Evolutionary conservation across 192 early-diverging fungal genomes (phyloP), one percentile per base, ranked within the genome.

Genomic region (Obelidium mucronatum): DNA sequence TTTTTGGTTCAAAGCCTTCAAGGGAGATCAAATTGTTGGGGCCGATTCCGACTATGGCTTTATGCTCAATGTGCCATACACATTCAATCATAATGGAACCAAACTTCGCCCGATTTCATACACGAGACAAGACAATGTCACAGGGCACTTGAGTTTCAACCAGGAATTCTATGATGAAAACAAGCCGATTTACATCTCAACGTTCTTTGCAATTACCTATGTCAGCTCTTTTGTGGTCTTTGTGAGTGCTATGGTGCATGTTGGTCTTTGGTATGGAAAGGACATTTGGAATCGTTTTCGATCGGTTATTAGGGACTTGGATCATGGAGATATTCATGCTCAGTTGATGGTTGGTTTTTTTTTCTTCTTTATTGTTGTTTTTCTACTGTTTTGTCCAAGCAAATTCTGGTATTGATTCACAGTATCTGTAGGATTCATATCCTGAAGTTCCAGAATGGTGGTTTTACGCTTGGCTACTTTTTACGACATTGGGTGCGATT

Each of bases 211-310:
- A 34, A 37, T 80, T 19, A 51, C 31, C 22, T 78, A 82, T 44
- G 34, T 67, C 34, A 48, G 37, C 8, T 54, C 48, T 15, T 84
- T 84, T 48, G 83, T 88, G 42, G 85, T 81, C 63, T 59, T 92
- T 67, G 83, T 80, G 17, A 78, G 88, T 40, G 76, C 85, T 0
- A 40, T 93, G 13, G 81, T 81, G 30, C 91, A 93, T 73, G 86
- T 88, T 34, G 62, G 69, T 19, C 76, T 94, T 6, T 90, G 83
- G 77, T 88, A 91, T 54, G 89, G 91, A 19, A 40, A 48, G 31
- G 61, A 75, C 30, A 75, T 44, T 62, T 69, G 78, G 64, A 44
- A 24, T 30, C 60, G 56, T 42, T 48, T 54, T 31, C 75, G 54
- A 33, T 66, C 59, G 22, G 35, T 31, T 8, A 28, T 80, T n/a